phyloP scores from a whole-genome alignment of 2,329 filamentous ascomycete genomes.

The Fusarium tupiense region DNA sequence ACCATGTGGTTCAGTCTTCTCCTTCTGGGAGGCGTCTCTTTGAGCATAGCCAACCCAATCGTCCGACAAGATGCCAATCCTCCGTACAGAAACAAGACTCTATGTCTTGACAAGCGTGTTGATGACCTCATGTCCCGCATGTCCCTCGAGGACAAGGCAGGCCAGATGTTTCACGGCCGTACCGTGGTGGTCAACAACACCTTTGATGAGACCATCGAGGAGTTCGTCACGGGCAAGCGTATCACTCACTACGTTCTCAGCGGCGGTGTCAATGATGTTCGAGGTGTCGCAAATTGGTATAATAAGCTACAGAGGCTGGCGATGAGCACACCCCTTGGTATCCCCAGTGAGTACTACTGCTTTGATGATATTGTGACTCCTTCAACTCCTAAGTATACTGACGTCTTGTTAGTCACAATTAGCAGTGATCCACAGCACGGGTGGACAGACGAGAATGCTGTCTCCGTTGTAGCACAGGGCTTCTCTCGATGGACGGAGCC shows the following conservation, averaged over 20 bases:
- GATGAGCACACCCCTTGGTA: constrained; percentile 57
- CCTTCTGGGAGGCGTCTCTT: constrained; percentile 17
- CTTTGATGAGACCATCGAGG: constrained; percentile 28
- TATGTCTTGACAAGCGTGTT: constrained; percentile 56
- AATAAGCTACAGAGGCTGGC: constrained; percentile 55
- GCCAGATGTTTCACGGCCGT: constrained; percentile 56
- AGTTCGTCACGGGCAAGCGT: constrained; percentile 27
- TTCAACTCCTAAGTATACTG: background rate
- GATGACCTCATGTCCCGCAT: constrained; percentile 57
- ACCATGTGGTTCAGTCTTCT: constrained; percentile 27
- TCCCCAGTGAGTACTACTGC: constrained; percentile 46
- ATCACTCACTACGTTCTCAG: constrained; percentile 59
- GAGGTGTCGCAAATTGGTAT: constrained; percentile 50
- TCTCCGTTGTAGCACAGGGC: constrained; percentile 44
- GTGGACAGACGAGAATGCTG: constrained; percentile 51
- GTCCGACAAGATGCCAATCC: constrained; percentile 25
- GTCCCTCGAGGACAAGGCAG: constrained; percentile 59
- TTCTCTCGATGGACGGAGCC: constrained; percentile 64
- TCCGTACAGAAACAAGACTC: constrained; percentile 23
- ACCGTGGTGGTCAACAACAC: constrained; percentile 28
- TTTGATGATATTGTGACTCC: background rate
- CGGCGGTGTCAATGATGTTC: constrained; percentile 53
- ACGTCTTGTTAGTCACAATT: background rate
- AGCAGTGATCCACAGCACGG: constrained; percentile 56
- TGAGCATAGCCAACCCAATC: constrained; percentile 26